phyloP scores from a whole-genome alignment of 2,329 filamentous ascomycete species.

The Emericellopsis atlantica region DNA sequence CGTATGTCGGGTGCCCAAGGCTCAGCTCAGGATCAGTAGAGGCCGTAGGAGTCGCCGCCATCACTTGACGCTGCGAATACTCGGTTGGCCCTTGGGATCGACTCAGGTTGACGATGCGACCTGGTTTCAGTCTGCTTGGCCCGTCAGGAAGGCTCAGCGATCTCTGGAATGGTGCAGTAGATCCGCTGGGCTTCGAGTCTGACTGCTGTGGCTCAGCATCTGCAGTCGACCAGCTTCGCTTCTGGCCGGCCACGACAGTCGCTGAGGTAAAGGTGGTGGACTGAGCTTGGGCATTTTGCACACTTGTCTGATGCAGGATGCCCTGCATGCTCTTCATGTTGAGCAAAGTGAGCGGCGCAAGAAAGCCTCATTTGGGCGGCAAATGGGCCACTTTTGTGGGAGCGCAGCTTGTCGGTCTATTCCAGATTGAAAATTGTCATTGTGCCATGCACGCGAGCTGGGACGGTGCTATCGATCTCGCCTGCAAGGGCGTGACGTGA shows the following conservation, averaged over 20 bases:
- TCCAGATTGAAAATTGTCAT: too few relatives aligned
- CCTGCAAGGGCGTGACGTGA: background rate
- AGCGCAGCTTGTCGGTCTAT: too few relatives aligned
- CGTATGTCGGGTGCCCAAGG: slow-evolving; percentile 51
- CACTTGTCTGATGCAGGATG: slow-evolving; percentile 35
- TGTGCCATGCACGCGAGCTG: too few relatives aligned
- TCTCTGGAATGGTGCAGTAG: slow-evolving; percentile 17
- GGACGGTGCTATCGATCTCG: too few relatives aligned
- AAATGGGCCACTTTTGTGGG: too few relatives aligned
- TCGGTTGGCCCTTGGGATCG: slow-evolving; percentile 24
- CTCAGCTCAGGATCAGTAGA: slow-evolving; percentile 42
- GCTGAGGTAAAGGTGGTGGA: slow-evolving; percentile 23
- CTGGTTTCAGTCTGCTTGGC: slow-evolving; percentile 22
- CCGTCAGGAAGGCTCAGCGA: slow-evolving; percentile 17
- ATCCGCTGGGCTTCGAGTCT: slow-evolving; percentile 2
- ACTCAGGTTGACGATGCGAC: slow-evolving; percentile 28
- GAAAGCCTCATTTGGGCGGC: background rate
- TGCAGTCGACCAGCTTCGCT: slow-evolving; percentile 23
- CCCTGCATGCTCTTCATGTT: slow-evolving; percentile 27
- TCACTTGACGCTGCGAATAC: slow-evolving; percentile 40
- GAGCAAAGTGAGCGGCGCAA: background rate
- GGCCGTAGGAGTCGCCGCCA: slow-evolving; percentile 40
- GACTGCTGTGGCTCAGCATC: slow-evolving; percentile 5
- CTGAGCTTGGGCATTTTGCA: slow-evolving; percentile 29
- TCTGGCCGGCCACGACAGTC: slow-evolving; percentile 30